Evolutionary conservation across 169 alveolate species (phyloP), one percentile per base, ranked within the genome.

Genomic region (Babesia divergens): DNA sequence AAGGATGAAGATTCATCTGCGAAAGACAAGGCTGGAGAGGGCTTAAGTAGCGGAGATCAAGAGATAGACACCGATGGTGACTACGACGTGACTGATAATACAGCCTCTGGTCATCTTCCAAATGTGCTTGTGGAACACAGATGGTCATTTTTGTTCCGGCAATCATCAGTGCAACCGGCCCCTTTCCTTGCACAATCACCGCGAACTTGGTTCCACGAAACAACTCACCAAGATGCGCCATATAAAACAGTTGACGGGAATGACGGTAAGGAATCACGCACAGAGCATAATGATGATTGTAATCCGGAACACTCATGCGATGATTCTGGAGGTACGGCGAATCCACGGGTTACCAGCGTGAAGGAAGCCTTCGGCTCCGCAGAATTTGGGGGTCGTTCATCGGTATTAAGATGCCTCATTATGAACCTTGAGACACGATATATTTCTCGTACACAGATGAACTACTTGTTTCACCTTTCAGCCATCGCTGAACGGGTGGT

Each of bases 401-500:
- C 72, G 2, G 60, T 62, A 1, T 47, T 62, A 38, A 2, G 72
- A 1, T 62, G 72, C 47, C 60, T 62, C 26, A 16, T 62, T 18
- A 47, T 44, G 72, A 50, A 62, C 47, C 51, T 62, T 29, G 72
- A 62, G 44, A 7, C 35, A 32, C 42, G 72, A 2, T 62, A 6
- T 18, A 46, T 62, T 8, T 44, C 72, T n/a, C 40, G 72, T 4
- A 62, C 72, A 5, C 72, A 62, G 53, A 62, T 62, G 72, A 62
- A 62, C 49, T 62, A 47, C 51, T 29, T 59, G 0, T 62, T 62
- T 49, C 72, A 62, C 72, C 59, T 62, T 7, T 42, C 72, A 4
- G 72, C 72, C 40, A 62, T 62, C 14, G 59, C 72, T 44, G 59
- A 62, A 24, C 72, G 72, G 14, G 60, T 62, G 51, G 49, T 62